These are phyloP conservation scores for Clarkia xantiana DNA, from an alignment of 345 rosid species.

Conservation along the genomic window DNA sequence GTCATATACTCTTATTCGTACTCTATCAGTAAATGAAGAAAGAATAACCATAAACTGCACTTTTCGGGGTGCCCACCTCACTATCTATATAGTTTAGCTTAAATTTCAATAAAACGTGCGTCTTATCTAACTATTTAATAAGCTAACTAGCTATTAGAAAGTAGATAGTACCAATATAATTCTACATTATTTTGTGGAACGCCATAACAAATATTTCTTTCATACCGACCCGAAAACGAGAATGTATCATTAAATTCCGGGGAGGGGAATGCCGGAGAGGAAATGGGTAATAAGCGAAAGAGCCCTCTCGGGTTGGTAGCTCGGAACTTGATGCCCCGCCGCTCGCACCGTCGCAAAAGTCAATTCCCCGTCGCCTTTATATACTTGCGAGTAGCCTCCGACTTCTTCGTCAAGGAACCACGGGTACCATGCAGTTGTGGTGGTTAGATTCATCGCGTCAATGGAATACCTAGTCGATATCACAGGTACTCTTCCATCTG, in stretches of 20 bases:
- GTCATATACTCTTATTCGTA: too few relatives aligned
- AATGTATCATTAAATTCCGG: conserved; percentile 5
- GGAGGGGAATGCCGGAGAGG: conserved; percentile 49
- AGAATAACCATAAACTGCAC: too few relatives aligned
- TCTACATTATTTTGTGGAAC: too few relatives aligned
- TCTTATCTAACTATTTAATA: too few relatives aligned
- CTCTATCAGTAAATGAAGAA: too few relatives aligned
- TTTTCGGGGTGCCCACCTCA: too few relatives aligned
- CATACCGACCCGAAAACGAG: too few relatives aligned
- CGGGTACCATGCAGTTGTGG: conserved; percentile 57
- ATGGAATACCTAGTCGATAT: conserved; percentile 69
- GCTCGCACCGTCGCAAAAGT: conserved; percentile 74
- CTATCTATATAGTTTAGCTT: too few relatives aligned
- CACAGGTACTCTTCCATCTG: conserved; percentile 70
- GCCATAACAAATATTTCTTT: too few relatives aligned
- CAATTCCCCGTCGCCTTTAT: conserved; percentile 32
- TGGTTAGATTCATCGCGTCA: conserved; percentile 34
- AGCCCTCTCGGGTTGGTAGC: conserved; percentile 66
- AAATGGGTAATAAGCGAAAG: conserved; percentile 61
- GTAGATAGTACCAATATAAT: too few relatives aligned
- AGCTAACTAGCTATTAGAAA: too few relatives aligned
- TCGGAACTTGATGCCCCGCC: conserved; percentile 89
- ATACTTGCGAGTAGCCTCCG: conserved; percentile 71
- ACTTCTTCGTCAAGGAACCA: conserved; percentile 63
- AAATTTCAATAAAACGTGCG: too few relatives aligned